Evolutionary conservation across 2,329 filamentous ascomycete genomes (phyloP), one percentile per base, ranked within the genome.

Genomic region (Monilinia aucupariae): DNA sequence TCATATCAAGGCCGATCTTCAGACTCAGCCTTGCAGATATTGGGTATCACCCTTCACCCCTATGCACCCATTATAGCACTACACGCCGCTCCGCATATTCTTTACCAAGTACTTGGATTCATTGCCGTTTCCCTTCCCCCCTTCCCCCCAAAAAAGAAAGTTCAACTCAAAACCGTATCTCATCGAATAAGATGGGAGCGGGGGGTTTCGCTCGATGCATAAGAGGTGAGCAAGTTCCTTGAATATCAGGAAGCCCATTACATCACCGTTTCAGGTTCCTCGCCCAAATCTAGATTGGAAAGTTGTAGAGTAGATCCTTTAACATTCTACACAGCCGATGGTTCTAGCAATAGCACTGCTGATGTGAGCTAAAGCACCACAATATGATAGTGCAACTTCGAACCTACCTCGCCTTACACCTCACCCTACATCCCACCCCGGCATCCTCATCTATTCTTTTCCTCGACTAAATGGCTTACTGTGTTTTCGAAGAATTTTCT

Each of bases 11-110:
- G 54, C 41, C n/a, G 41, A 47, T 37, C 13, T 9, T 34, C 20
- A 25, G 6, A 20, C 9, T 47, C 54, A 58, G 54, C 54, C 54
- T 58, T 58, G 54, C n/a, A 17, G 54, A 37, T 47, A 58, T 47
- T 34, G 7, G n/a, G 4, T 30, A 47, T 45, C 20, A 20, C 13
- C 6, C 13, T 30, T 56, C 20, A 34, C 12, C 12, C 4, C 7
- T 43, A 34, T 45, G n/a, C 53, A 34, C 8, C 8, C n/a, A 45
- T 25, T 10, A 47, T 15, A 41, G 30, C 41, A 58, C 41, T 34
- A 25, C n/a, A 30, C 20, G 2, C 20, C 54, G n/a, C 30, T 56
- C 53, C 7, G 13, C 27, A 56, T 32, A 20, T 22, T 20, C 30
- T 27, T 30, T 27, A 27, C 37, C 15, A 13, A 10, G 25, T 54